These are phyloP conservation scores for Lolium rigidum DNA, from an alignment of 176 grass and related monocot species.

Conservation along the genomic window DNA sequence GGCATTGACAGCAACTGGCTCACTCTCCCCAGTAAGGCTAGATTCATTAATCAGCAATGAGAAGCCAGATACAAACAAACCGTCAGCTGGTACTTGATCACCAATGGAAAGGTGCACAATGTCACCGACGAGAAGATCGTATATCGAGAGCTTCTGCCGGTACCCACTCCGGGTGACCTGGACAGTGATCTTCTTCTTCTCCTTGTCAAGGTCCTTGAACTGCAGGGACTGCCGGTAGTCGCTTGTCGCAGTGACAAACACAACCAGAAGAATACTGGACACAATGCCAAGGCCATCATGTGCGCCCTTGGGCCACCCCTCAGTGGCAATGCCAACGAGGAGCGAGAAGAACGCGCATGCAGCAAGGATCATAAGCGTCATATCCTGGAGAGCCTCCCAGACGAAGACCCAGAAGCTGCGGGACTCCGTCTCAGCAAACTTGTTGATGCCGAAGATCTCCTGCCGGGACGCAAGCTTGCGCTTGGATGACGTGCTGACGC, in stretches of 20 bases:
- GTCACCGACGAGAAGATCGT: conserved; percentile 87
- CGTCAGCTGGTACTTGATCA: conserved; percentile 93
- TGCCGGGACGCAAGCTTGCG: conserved; percentile 43
- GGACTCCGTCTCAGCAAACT: conserved; percentile 67
- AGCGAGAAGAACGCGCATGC: conserved; percentile 76
- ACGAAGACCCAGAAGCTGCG: conserved; percentile 90
- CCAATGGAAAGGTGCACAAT: conserved; percentile 86
- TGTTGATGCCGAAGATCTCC: conserved; percentile 78
- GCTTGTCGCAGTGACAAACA: conserved; percentile 86
- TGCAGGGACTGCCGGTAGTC: conserved; percentile 94
- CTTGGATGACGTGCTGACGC: conserved; percentile 39
- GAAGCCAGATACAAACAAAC: conserved; percentile 84
- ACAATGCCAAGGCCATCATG: conserved; percentile 95
- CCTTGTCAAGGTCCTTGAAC: conserved; percentile 98
- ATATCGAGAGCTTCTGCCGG: conserved; percentile 83
- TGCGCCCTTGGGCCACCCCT: conserved; percentile 94
- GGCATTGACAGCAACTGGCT: conserved; percentile 75
- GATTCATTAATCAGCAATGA: conserved; percentile 92
- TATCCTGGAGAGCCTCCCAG: conserved; percentile 94
- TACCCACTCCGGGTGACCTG: conserved; percentile 82
- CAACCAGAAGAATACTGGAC: conserved; percentile 85
- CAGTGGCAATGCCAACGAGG: conserved; percentile 77
- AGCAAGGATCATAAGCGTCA: conserved; percentile 91
- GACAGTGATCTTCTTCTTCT: conserved; percentile 93
- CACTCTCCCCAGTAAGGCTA: conserved; percentile 91